Percentiles rank a stretch among this genome's conserved stretches.
Conservation (phyloP, 1,284 basidiomycete species). For the Papiliotrema nemorosa region DNA sequence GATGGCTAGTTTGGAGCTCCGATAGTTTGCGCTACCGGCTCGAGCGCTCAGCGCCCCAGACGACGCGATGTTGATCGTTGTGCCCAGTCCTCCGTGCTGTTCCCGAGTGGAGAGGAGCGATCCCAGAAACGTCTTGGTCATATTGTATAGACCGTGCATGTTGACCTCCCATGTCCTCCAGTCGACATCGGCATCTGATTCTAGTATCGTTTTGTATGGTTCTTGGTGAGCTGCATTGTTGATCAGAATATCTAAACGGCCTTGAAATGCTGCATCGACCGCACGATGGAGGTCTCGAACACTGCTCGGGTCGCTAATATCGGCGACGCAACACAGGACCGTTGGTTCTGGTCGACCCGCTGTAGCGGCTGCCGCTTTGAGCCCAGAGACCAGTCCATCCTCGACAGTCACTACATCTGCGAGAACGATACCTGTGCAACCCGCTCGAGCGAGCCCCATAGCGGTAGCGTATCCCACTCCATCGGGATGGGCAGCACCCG, state of each 20-base stretch:
- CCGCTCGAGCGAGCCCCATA: constrained; percentile 8
- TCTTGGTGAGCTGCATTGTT: constrained; percentile 10
- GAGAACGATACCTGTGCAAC: constrained; percentile 7
- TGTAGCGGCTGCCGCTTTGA: background rate
- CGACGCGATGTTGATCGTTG: constrained; percentile 10
- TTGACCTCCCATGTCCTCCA: constrained; percentile 14
- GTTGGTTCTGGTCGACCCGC: constrained; percentile 2
- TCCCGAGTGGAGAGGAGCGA: background rate
- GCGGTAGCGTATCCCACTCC: constrained; percentile 9
- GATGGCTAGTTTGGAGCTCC: constrained; percentile 9
- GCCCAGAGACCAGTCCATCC: background rate
- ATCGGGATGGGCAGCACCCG: constrained; percentile 7
- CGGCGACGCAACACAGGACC: background rate
- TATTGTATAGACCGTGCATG: constrained; percentile 7
- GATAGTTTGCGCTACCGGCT: constrained; percentile 3
- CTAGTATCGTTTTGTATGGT: constrained; percentile 7
- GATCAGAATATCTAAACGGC: constrained; percentile 4
- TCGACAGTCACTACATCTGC: background rate
- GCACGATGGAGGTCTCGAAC: background rate
- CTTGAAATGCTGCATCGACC: background rate
- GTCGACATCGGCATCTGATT: constrained; percentile 7
- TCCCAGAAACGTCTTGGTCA: constrained; percentile 3
- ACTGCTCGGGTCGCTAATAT: background rate
- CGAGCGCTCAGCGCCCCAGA: constrained; percentile 6
- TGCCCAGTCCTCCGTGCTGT: constrained; percentile 2